Conservation (phyloP, 2,329 filamentous ascomycete genomes). For the Neoscytalidium dimidiatum region DNA sequence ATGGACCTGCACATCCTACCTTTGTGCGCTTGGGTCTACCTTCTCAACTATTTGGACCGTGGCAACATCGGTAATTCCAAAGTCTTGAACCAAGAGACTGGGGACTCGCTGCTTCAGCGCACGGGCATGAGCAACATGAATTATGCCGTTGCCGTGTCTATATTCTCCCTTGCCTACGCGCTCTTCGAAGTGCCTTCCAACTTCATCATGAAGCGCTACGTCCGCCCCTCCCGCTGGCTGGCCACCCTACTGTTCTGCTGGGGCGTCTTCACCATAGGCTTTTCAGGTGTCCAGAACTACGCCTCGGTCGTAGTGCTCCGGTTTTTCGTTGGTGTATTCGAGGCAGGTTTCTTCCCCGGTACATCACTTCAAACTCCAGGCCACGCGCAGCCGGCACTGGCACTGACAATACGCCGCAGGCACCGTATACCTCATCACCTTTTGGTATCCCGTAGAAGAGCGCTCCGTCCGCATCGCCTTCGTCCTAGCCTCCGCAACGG, state of each 20-base stretch:
- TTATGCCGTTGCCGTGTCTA: slow-evolving; percentile 37
- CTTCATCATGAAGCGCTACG: slow-evolving; percentile 59
- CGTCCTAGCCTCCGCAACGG: slow-evolving; percentile 56
- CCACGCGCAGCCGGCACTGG: neutral
- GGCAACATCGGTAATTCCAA: slow-evolving; percentile 39
- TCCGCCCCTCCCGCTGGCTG: slow-evolving; percentile 39
- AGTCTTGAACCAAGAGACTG: slow-evolving; percentile 37
- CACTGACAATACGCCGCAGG: neutral
- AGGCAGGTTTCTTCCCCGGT: slow-evolving; percentile 22
- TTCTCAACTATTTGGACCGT: slow-evolving; percentile 29
- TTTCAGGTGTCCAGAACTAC: slow-evolving; percentile 46
- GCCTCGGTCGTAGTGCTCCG: slow-evolving; percentile 43
- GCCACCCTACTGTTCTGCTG: slow-evolving; percentile 48
- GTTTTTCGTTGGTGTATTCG: slow-evolving; percentile 40
- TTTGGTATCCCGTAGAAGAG: slow-evolving; percentile 59
- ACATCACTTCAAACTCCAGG: neutral
- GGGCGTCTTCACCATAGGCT: slow-evolving; percentile 49
- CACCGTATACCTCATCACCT: slow-evolving; percentile 25
- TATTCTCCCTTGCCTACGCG: slow-evolving; percentile 31
- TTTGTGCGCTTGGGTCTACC: slow-evolving; percentile 27
- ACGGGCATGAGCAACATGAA: slow-evolving; percentile 34
- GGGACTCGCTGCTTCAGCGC: slow-evolving; percentile 39
- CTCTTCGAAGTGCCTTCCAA: slow-evolving; percentile 57
- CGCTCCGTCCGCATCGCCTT: slow-evolving; percentile 60
- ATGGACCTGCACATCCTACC: slow-evolving; percentile 22